Percentiles rank a stretch among this genome's conserved stretches.
phyloP scores from a whole-genome alignment of 768 basidiomycete genomes.

The Russula lepida region DNA sequence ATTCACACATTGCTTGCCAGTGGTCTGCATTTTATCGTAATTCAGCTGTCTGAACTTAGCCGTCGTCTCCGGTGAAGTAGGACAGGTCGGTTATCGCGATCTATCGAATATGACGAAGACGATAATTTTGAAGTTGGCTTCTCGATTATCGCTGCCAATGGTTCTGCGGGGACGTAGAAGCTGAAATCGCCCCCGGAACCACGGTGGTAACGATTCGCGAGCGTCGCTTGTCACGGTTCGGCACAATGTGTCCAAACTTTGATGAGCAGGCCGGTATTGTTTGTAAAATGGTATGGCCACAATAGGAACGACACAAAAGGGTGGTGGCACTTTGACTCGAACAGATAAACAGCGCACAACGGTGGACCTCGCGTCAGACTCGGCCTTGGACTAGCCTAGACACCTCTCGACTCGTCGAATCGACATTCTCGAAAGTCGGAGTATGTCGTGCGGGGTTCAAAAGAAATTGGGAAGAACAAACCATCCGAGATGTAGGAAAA shows the following conservation, averaged over 20 bases:
- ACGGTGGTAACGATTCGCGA: not conserved
- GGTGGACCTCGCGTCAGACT: not conserved
- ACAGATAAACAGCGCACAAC: not conserved
- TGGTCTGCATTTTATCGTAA: not conserved
- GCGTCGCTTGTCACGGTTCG: not conserved
- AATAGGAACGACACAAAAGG: not conserved
- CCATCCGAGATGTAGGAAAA: not conserved
- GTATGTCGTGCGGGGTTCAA: not conserved
- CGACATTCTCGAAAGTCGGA: not conserved
- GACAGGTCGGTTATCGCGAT: not conserved
- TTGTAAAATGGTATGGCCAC: not conserved
- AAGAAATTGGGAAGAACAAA: not conserved
- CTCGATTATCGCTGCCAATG: not conserved
- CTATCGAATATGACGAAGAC: not conserved
- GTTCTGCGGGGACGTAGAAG: not conserved
- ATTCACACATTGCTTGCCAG: not conserved
- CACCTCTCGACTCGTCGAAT: not conserved
- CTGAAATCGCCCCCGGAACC: not conserved
- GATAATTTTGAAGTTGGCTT: not conserved
- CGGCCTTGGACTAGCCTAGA: not conserved
- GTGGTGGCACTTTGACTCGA: too few relatives aligned
- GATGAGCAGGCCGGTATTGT: not conserved
- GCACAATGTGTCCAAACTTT: not conserved
- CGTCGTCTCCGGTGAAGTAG: not conserved
- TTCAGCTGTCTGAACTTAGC: not conserved